Conservation (phyloP, 2,329 filamentous ascomycete species). For the Hypoxylon rubiginosum region DNA sequence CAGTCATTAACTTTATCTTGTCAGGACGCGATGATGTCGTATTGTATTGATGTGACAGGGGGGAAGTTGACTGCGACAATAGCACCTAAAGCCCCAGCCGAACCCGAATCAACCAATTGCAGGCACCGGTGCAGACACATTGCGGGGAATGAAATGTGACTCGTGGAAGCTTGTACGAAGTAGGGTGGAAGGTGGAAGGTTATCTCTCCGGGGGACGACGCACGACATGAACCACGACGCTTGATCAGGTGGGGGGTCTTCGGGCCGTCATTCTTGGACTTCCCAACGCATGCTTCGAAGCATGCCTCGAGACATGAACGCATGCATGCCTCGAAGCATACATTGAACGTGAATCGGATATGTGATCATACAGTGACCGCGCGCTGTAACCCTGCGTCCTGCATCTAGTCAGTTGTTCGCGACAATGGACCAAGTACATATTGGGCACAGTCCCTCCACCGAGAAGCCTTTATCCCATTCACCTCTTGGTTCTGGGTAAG, state of each 20-base stretch:
- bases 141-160: constrained; percentile 34
- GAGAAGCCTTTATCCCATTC: constrained; percentile 11
- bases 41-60: constrained; percentile 11
- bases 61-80: constrained; percentile 3
- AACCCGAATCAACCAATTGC: constrained; percentile 28
- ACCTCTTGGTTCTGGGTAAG: constrained; percentile 31
- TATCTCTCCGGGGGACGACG: constrained; percentile 12
- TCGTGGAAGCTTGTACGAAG: constrained; percentile 36
- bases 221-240: constrained; percentile 4
- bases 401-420: constrained; percentile 4
- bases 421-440: constrained; percentile 49
- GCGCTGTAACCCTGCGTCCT: constrained; percentile 28
- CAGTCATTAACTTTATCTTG: constrained; percentile 11
- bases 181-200: constrained; percentile 22
- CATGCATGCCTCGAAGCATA: constrained; percentile 1
- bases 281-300: no score
- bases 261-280: background rate
- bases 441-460: constrained; percentile 40
- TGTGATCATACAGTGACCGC: constrained; percentile 8
- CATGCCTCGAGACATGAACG: no score
- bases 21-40: constrained; percentile 10
- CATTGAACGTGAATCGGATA: constrained; percentile 17
- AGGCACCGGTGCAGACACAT: constrained; percentile 28
- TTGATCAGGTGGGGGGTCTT: constrained; percentile 1
- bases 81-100: background rate